Base-by-base conservation (phyloP, 2,329 filamentous ascomycete genomes). In the Aspergillus felis region DNA sequence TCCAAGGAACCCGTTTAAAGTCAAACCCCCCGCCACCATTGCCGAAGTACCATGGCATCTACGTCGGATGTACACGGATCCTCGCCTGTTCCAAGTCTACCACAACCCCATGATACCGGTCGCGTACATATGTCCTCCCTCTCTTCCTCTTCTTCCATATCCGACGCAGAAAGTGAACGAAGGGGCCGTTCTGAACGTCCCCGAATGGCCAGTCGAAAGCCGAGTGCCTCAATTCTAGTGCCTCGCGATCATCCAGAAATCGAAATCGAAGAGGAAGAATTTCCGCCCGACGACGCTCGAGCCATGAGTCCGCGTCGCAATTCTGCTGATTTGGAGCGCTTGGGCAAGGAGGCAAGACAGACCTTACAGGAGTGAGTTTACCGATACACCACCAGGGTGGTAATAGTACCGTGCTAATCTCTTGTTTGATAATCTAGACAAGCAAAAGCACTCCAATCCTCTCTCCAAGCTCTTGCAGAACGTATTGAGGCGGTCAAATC, bases 281-380 rank as follows among this genome's bases (percentile, higher is more conserved):
- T 92, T 66, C 91, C 92, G 27, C 89, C 92, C 25, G 89, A 91
- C 72, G 92, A 97, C 73, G 92, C 94, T 60, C 82, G 93, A 68
- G 90, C 91, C 60, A 97, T 99, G 93, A 97, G 92, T 72, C 93
- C 93, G 2, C 82, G 93, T 65, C 82, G 93, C 67, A 96, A 91
- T 63, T 95, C 88, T 67, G 91, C 94, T 69, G 93, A 97, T 71
- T 84, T 97, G 54, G 90, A 96, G 74, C 88, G 87, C 70, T 84
- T 97, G 73, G 89, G 92, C 66, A 87, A 90, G 68, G 90, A 93
- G 69, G 91, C 92, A 41, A 82, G 92, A 58, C 78, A 82, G 64
- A 81, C 82, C 27, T 71, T 87, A 61, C 83, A 86, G 69, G 83
- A 85, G 83, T 85, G 74, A 76, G 82, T 79, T 29, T 38, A 27